Base-by-base conservation (phyloP, 306 rosid species). In the Castanopsis chinensis region DNA sequence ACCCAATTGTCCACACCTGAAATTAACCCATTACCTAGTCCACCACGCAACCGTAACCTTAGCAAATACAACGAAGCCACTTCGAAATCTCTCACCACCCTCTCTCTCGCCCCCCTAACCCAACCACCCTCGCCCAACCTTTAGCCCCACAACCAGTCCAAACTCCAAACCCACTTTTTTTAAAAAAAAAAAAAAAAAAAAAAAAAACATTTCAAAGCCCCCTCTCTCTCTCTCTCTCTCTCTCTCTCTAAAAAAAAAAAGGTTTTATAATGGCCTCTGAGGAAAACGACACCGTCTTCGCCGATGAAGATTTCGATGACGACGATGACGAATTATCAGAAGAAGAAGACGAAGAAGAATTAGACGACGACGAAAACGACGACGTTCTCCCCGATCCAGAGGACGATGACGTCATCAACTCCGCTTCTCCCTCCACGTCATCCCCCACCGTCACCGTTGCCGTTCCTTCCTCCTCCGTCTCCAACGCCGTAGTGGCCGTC, bases 271-370 rank as follows among this genome's bases (percentile, higher is more conserved):
- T 92, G 97, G 91, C 95, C 0, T 90, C 91, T 20, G 79, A 85
- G 2, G 92, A 78, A 80, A 72, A 90, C 92, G 92, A 89, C 89
- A 71, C 87, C 91, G 92, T 92, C 82, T 85, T 92, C 71, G 89
- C 87, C 75, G 88, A 87, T n/a, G 87, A 76, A n/a, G 91, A 92
- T 74, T 83, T 89, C 53, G 90, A 90, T 83, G 96, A 91, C 69
- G 93, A 90, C 19, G 88, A 87, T 14, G 92, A 88, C 19, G 95
- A 89, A 30, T 76, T 79, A 7, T 85, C 89, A 30, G 91, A 78
- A n/a, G 92, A 89, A 32, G 88, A 87, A 69, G 90, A 87, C 19
- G 93, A 88, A 9, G 88, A 41, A 41, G 45, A 41, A 41, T 41
- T 41, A 41, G 45, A 41, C 11, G 45, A 87, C 43, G 92, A 88